phyloP scores from a whole-genome alignment of 1,284 basidiomycete species.

The Ganoderma lucidum region DNA sequence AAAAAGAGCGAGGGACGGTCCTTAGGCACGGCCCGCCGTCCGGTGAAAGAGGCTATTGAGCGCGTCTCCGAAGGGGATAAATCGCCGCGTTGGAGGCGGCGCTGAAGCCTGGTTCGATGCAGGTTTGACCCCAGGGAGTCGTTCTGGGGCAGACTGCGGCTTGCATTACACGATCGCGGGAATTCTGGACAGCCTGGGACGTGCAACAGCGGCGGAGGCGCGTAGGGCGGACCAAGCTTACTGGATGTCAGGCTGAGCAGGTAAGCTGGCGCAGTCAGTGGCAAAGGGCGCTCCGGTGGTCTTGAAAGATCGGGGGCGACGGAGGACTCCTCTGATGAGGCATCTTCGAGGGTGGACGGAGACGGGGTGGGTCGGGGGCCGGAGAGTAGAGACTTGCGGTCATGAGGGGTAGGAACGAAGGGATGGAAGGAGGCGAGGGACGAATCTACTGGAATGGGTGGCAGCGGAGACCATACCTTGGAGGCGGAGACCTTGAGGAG shows the following conservation, averaged over 20 bases:
- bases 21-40: slow-evolving; percentile 43
- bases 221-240: slow-evolving; percentile 41
- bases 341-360: slow-evolving; percentile 33
- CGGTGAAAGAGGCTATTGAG: slow-evolving; percentile 57
- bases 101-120: slow-evolving; percentile 59
- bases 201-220: slow-evolving; percentile 61
- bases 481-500: slow-evolving; percentile 40
- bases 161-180: slow-evolving; percentile 67
- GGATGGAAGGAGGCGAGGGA: slow-evolving; percentile 25
- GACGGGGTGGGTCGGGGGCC: slow-evolving; percentile 20
- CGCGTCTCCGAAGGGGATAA: slow-evolving; percentile 54
- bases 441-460: slow-evolving; percentile 20
- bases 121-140: slow-evolving; percentile 55
- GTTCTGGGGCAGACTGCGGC: slow-evolving; percentile 45
- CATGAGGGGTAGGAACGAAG: slow-evolving; percentile 21
- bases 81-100: slow-evolving; percentile 49
- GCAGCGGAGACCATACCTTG: slow-evolving; percentile 30
- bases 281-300: slow-evolving; percentile 25
- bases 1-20: slow-evolving; percentile 44
- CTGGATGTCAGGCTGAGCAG: slow-evolving; percentile 43
- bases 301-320: slow-evolving; percentile 32
- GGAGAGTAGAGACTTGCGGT: slow-evolving; percentile 21
- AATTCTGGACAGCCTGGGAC: slow-evolving; percentile 54
- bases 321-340: slow-evolving; percentile 37
- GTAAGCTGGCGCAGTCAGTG: slow-evolving; percentile 38